Base-by-base conservation (phyloP, 768 basidiomycete species). In the Termitomyces sp. region DNA sequence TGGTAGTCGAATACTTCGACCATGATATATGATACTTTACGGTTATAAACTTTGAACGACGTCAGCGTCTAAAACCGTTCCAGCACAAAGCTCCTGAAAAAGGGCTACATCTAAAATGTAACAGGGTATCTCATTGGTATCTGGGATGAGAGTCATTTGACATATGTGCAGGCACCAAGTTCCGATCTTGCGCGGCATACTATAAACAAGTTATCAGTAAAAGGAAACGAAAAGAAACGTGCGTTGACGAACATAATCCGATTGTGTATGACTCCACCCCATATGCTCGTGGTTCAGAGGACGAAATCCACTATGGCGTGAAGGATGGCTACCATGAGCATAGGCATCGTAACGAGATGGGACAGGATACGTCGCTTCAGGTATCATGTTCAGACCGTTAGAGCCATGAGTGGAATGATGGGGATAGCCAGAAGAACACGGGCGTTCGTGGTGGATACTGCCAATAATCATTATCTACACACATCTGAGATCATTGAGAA, bases 231-330 rank as follows among this genome's bases (percentile, higher is more conserved):
- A 24, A 51, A 34, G 8, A 43, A 53, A 51, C 37, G 44, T 35
- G 35, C 2, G 45, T 50, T 40, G 5, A 72, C 85, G 73, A 69
- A 90, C 88, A 67, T 81, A 89, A 45, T 88, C 84, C 65, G 79
- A 73, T 38, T 77, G 49, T 40, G 55, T 12, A 46, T 56, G 65
- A 48, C 73, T 72, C 85, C 84, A 87, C 47, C 73, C 72, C 56
- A 77, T 63, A 54, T 74, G 65, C 50, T 78, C 77, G 57, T 82
- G 78, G 45, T 73, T 74, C 64, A 81, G 72, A 21, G 79, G 68
- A 52, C 83, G 81, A 58, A 82, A 79, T 54, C 76, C 73, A 55
- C 71, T 68, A 53, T 73, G 70, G 60, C 77, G 74, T 55, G 82
- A 74, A 38, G 76, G 53, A 60, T 70, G 60, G 30, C 68, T 53